Percentiles rank a stretch among this genome's conserved stretches.
phyloP scores from a whole-genome alignment of 2,329 filamentous ascomycete species.

The Apiospora arundinis region DNA sequence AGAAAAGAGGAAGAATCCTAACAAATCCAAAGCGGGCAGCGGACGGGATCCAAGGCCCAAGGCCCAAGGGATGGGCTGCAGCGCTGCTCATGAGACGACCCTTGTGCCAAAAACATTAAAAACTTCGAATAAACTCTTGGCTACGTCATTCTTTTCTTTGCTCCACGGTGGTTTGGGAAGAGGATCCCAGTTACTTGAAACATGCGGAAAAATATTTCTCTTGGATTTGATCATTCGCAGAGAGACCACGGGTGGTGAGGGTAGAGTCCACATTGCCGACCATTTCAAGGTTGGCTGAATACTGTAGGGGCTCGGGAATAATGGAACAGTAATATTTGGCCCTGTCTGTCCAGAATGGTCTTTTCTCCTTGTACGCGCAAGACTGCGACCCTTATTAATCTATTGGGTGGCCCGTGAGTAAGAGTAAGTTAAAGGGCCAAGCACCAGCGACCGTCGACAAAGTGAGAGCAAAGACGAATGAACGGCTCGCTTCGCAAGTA shows the following conservation, averaged over 20 bases:
- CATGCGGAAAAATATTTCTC: neutral
- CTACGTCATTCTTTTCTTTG: constrained; percentile 1
- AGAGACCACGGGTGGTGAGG: neutral
- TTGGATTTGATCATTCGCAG: neutral
- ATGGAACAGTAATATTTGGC: neutral
- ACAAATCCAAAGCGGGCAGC: neutral
- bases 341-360: neutral
- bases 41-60: too few relatives aligned
- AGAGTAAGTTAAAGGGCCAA: neutral
- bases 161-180: neutral
- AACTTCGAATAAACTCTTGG: neutral
- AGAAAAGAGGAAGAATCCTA: neutral
- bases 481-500: neutral
- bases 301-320: neutral
- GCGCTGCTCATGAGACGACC: neutral
- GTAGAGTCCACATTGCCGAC: neutral
- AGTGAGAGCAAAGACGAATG: neutral
- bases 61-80: neutral
- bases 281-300: too few relatives aligned
- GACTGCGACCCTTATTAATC: constrained; percentile 2
- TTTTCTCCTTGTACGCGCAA: neutral
- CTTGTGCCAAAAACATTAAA: neutral
- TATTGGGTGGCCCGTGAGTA: constrained; percentile 6
- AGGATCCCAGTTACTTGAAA: neutral
- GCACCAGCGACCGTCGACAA: too few relatives aligned